A percentile compares a stretch with the other conserved stretches of the same genome.
Evolutionary conservation across 345 rosid species (phyloP).

Genomic region (Turnera subulata): DNA sequence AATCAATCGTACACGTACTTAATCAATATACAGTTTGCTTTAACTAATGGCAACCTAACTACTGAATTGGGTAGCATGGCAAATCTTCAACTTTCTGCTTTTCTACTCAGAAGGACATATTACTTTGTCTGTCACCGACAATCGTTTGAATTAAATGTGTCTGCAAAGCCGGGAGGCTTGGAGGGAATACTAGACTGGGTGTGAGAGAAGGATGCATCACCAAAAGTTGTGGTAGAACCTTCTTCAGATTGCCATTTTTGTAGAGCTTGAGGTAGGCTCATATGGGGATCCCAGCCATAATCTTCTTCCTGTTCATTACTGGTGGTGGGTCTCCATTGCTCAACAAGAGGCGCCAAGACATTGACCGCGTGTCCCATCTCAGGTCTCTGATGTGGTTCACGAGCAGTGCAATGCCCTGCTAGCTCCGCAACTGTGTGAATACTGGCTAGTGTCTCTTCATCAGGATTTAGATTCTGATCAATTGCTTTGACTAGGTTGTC

Average conservation of each 20-base stretch:
- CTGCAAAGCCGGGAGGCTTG: conserved; percentile 47
- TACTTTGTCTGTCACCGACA: conserved; percentile 54
- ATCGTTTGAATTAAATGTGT: conserved; percentile 58
- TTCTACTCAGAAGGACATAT: too few species aligned
- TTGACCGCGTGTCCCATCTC: conserved; percentile 34
- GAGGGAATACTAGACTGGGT: conserved; percentile 56
- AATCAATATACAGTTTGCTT: too few species aligned
- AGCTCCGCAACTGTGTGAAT: conserved; percentile 22
- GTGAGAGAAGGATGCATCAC: conserved; percentile 42
- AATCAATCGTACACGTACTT: too few species aligned
- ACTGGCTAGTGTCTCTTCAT: conserved; percentile 19
- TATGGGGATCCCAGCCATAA: conserved; percentile 54
- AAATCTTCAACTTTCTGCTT: too few species aligned
- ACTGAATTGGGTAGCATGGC: too few species aligned
- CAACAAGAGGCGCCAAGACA: conserved; percentile 32
- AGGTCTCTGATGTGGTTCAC: conserved; percentile 22
- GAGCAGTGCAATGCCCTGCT: conserved; percentile 29
- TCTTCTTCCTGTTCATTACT: conserved; percentile 59
- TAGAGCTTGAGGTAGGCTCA: conserved; percentile 83
- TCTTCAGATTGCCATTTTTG: conserved; percentile 82
- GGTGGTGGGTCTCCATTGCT: conserved; percentile 81
- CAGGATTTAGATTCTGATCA: conserved; percentile 14
- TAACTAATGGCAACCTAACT: too few species aligned
- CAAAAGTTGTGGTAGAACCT: conserved; percentile 57
- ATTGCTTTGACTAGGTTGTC: conserved; percentile 16